These are phyloP conservation scores for Hordeum pubiflorum DNA, from an alignment of 202 grass and related monocot genomes.

Conservation along the genomic window DNA sequence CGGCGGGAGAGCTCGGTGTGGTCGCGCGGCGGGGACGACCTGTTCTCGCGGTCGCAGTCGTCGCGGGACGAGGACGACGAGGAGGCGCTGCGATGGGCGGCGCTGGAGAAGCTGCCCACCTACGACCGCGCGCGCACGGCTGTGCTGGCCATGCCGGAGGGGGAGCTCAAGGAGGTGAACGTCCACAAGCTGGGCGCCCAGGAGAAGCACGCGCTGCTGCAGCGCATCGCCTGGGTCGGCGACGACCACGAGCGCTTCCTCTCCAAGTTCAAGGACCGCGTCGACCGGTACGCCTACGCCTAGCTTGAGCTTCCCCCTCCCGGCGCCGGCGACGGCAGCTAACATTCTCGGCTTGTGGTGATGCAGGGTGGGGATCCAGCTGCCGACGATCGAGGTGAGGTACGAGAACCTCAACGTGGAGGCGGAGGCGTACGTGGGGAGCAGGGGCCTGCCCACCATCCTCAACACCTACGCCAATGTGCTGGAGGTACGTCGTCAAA, in stretches of 20 bases:
- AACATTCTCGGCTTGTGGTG: too few species aligned
- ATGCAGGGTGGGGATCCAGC: conserved; percentile 49
- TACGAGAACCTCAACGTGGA: conserved; percentile 52
- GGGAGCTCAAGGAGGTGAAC: conserved; percentile 43
- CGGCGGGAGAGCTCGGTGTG: conserved; percentile 36
- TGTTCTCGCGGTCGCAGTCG: conserved; percentile 38
- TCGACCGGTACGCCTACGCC: conserved; percentile 32
- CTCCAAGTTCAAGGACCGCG: conserved; percentile 51
- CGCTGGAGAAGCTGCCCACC: conserved; percentile 58
- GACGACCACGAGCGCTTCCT: conserved; percentile 42
- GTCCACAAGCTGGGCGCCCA: conserved; percentile 31
- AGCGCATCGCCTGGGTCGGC: conserved; percentile 41
- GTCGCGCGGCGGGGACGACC: conserved; percentile 21
- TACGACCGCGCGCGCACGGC: conserved; percentile 45
- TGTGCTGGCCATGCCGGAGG: conserved; percentile 47
- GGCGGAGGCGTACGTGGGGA: conserved; percentile 55
- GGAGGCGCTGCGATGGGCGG: conserved; percentile 61
- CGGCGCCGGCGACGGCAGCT: too few species aligned
- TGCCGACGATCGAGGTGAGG: conserved; percentile 64
- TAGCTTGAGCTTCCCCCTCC: too few species aligned
- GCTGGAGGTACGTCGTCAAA: conserved; percentile 40
- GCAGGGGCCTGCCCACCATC: conserved; percentile 57
- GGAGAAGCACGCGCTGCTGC: conserved; percentile 48
- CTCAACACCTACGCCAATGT: conserved; percentile 52
- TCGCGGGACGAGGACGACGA: conserved; percentile 44